Evolutionary conservation across 768 basidiomycete species (phyloP), one percentile per base, ranked within the genome.

Genomic region (Calocybe indica): DNA sequence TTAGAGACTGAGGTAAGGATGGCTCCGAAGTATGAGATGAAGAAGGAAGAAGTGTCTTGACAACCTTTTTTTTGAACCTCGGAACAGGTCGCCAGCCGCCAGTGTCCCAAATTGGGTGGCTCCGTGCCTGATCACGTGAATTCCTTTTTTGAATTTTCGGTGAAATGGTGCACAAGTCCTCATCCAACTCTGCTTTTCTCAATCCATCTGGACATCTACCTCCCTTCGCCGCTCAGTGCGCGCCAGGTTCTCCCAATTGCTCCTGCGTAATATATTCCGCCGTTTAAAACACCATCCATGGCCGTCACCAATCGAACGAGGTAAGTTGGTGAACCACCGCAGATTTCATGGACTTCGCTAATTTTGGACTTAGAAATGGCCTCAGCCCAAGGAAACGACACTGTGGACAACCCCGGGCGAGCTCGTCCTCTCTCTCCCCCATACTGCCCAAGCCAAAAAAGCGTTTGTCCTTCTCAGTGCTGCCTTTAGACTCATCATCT

Each of bases 371-470:
- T n/a, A 22, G 37, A 30, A 37, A 45, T 22, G 29, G 48, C 37
- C 31, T 8, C 45, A 73, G 75, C 58, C 77, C 78, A 32, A 80
- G 79, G 67, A 79, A 77, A 59, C 68, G 76, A 51, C 69, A 69
- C 1, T 55, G 63, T 37, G 63, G 66, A n/a, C 65, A 65, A 41
- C 45, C 53, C 13, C 58, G 48, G 10, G 57, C 41, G 54, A 52
- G 59, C 32, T 64, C 62, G 37, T 65, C 66, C 28, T 68, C 70
- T 10, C 56, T 69, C 36, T 69, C 68, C n/a, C 60, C 69, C 33
- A 48, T 53, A 22, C 54, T 58, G 12, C 63, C 67, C 33, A 70
- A 63, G 15, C 58, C 65, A 12, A 82, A 79, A 68, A 76, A 78
- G 70, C 63, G 79, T 78, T 57, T 54, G 75, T 64, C 28, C 42